These are phyloP conservation scores for Curvularia verruculosa DNA, from an alignment of 2,329 filamentous ascomycete genomes.

Conservation along the genomic window DNA sequence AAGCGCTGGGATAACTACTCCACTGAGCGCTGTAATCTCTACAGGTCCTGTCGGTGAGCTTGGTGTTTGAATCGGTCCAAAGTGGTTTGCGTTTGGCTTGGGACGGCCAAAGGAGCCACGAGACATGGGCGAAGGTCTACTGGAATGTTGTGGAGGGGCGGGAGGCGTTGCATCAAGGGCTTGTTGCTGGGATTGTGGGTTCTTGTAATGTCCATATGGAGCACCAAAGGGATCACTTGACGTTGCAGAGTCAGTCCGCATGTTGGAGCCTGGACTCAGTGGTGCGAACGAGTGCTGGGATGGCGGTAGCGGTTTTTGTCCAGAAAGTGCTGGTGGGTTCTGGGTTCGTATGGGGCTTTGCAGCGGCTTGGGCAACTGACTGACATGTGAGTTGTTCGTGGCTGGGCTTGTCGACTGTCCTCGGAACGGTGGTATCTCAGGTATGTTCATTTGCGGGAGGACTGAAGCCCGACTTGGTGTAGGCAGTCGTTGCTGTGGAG, in stretches of 20 bases:
- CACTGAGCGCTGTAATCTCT: conserved; percentile 83
- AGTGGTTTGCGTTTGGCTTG: conserved; percentile 29
- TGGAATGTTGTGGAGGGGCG: conserved; percentile 17
- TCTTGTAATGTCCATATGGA: conserved; percentile 26
- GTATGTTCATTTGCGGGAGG: conserved; percentile 41
- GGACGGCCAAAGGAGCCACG: conserved; percentile 41
- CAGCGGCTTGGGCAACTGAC: conserved; percentile 27
- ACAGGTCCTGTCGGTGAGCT: conserved; percentile 62
- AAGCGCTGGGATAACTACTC: conserved; percentile 90
- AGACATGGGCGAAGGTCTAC: conserved; percentile 30
- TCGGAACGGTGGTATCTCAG: conserved; percentile 45
- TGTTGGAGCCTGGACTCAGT: conserved; percentile 19
- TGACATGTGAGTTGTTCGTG: conserved; percentile 14
- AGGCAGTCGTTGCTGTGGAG: conserved; percentile 36
- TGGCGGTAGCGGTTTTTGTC: conserved; percentile 34
- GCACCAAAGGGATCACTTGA: conserved; percentile 41
- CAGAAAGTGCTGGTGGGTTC: conserved; percentile 30
- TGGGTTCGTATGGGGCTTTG: conserved; percentile 30
- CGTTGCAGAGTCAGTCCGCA: conserved; percentile 31
- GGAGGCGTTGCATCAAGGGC: conserved; percentile 13
- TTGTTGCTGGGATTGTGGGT: conserved; percentile 12
- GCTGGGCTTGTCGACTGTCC: conserved; percentile 26
- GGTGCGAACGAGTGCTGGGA: conserved; percentile 33
- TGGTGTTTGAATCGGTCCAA: conserved; percentile 51
- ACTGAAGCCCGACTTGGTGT: conserved; percentile 44